Evolutionary conservation across 2,329 filamentous ascomycete species (phyloP).

Genomic region (Botryotinia convoluta): DNA sequence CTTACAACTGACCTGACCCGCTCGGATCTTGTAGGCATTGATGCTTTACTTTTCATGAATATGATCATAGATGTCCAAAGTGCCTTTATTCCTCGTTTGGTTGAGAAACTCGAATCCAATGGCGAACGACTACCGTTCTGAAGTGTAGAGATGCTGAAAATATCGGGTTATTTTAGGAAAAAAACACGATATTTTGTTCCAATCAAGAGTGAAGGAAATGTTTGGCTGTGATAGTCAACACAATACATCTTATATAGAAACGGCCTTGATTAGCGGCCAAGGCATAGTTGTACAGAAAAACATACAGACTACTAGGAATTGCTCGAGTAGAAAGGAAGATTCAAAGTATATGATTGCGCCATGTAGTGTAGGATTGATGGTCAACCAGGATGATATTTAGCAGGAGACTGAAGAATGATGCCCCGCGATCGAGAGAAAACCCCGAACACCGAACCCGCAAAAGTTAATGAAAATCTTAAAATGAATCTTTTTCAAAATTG

Average conservation of each 20-base stretch:
- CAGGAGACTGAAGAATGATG: no score
- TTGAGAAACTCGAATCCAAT: background rate
- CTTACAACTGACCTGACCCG: background rate
- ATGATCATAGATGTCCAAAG: no score
- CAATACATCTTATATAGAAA: background rate
- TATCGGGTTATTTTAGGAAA: background rate
- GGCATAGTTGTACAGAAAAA: background rate
- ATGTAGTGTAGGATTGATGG: background rate
- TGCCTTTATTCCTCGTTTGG: background rate
- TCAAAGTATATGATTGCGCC: background rate
- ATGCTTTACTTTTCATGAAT: background rate
- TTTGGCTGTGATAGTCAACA: background rate
- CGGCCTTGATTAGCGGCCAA: background rate
- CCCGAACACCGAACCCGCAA: no score
- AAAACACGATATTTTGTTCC: background rate
- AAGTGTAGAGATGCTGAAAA: background rate
- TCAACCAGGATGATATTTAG: background rate
- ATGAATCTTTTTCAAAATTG: no score
- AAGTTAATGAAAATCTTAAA: no score
- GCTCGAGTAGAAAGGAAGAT: background rate
- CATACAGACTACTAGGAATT: background rate
- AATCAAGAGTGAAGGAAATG: background rate
- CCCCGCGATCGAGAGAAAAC: no score
- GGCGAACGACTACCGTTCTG: background rate
- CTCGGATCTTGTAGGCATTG: background rate